Evolutionary conservation across 345 rosid species (phyloP).

Genomic region (Camelina hispida): DNA sequence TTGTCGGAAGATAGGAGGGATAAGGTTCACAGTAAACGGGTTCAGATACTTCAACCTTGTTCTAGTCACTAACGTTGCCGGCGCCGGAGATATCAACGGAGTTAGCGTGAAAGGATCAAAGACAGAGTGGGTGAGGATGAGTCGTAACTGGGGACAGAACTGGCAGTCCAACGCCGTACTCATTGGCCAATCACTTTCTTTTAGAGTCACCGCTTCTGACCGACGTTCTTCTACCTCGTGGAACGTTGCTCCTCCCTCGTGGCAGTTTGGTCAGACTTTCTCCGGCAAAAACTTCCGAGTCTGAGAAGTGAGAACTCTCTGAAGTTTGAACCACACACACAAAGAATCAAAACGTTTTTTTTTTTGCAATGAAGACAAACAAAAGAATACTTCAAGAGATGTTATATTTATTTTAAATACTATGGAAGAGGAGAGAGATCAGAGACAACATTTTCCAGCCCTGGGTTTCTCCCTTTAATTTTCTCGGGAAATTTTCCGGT

Average conservation of each 20-base stretch:
- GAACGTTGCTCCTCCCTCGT: constrained; percentile 74
- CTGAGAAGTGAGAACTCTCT: constrained; percentile 1
- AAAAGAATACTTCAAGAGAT: background rate
- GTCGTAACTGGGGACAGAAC: constrained; percentile 99
- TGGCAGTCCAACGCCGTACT: constrained; percentile 90
- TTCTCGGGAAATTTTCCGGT: constrained; percentile 53
- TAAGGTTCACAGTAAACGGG: constrained; percentile 89
- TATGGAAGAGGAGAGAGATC: constrained; percentile 7
- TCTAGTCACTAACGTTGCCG: constrained; percentile 86
- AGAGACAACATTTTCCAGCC: constrained; percentile 46
- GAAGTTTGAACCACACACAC: constrained; percentile 22
- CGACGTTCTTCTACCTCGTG: constrained; percentile 76
- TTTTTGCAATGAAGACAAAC: background rate
- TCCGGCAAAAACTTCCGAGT: constrained; percentile 85
- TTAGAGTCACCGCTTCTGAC: constrained; percentile 82
- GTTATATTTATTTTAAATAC: background rate
- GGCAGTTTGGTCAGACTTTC: constrained; percentile 99
- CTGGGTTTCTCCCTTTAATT: constrained; percentile 51
- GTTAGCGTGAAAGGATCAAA: constrained; percentile 76
- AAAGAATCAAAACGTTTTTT: background rate
- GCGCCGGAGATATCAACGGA: constrained; percentile 83
- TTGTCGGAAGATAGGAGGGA: constrained; percentile 90
- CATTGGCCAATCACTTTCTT: constrained; percentile 85
- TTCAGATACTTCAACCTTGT: constrained; percentile 97
- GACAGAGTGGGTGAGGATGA: constrained; percentile 82